These are phyloP conservation scores for Epichloe elymi DNA, from an alignment of 2,329 filamentous ascomycete genomes.

Conservation along the genomic window DNA sequence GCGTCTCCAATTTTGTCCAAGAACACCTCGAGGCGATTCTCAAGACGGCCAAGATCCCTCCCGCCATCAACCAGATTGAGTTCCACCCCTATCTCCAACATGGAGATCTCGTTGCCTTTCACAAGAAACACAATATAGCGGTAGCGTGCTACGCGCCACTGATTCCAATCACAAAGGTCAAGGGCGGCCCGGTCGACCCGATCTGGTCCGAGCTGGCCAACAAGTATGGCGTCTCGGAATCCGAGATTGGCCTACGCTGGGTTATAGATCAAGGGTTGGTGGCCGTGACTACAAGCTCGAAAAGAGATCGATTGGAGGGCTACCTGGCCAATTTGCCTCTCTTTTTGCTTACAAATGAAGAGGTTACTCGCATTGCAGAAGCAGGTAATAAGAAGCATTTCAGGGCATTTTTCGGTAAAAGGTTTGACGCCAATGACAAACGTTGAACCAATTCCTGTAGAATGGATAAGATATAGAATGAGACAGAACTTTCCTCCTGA, in stretches of 20 bases:
- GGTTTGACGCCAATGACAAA: slow-evolving; percentile 38
- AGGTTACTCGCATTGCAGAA: slow-evolving; percentile 42
- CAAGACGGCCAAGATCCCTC: slow-evolving; percentile 45
- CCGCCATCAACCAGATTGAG: slow-evolving; percentile 71
- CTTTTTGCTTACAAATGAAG: slow-evolving; percentile 47
- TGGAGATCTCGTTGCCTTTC: slow-evolving; percentile 42
- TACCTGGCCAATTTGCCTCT: slow-evolving; percentile 35
- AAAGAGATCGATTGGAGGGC: slow-evolving; percentile 41
- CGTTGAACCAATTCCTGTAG: slow-evolving; percentile 10
- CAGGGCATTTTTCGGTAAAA: slow-evolving; percentile 43
- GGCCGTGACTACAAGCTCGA: slow-evolving; percentile 46
- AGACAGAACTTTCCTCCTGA: not conserved
- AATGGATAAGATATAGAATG: not conserved
- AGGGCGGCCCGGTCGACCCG: slow-evolving; percentile 38
- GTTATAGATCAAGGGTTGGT: slow-evolving; percentile 45
- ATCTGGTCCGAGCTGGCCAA: slow-evolving; percentile 36
- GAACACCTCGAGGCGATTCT: slow-evolving; percentile 42
- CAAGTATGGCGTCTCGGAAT: slow-evolving; percentile 45
- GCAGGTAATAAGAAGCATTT: slow-evolving; percentile 47
- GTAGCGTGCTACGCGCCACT: slow-evolving; percentile 43
- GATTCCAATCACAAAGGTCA: slow-evolving; percentile 32
- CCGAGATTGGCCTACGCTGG: slow-evolving; percentile 47
- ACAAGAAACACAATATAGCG: slow-evolving; percentile 43
- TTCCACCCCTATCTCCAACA: slow-evolving; percentile 66
- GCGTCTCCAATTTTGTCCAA: slow-evolving; percentile 61